Evolutionary conservation across 2,329 filamentous ascomycete genomes (phyloP), one percentile per base, ranked within the genome.

Genomic region (Talaromyces funiculosus): DNA sequence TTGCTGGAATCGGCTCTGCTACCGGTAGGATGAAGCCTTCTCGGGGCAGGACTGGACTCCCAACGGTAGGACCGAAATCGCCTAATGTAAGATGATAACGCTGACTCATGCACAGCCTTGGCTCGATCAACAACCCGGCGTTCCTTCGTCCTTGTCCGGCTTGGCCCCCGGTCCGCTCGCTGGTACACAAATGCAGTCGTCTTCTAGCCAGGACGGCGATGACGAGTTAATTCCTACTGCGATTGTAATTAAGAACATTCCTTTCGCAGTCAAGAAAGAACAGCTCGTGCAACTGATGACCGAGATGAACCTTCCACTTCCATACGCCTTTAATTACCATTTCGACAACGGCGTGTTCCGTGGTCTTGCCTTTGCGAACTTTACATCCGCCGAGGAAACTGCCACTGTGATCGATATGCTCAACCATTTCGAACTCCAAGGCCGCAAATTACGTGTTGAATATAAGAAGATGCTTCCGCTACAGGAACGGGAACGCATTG

Each of bases 401-500:
- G 89, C 90, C 12, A 84, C 88, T 54, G 94, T 97, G 54, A 99
- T 99, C 64, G 89, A 96, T 61, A 84, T 88, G 57, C 89, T 99
- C 83, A 99, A 99, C 72, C 92, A 96, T 68, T 89, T 97, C 75
- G 94, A 97, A 71, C 85, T 99, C 8, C 92, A 96, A 72, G 94
- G 94, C 49, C 85, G 94, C 63, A 97, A 97, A 78, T 80, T 99
- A 66, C 85, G 94, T 53, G 94, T 99, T 26, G 94, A 99, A 76
- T 99, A 97, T 80, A 99, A 99, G 82, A 97, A 97, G 80, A 97
- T 99, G 94, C 84, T 99, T 4, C 94, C 94, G 0, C 85, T 95
- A 65, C 90, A 92, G 33, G 94, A 97, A 76, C 86, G 94, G 57
- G 94, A 99, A 76, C 86, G 94, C 42, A 97, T 99, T 67, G 94